These are phyloP conservation scores for Stygiomarasmius scandens DNA, from an alignment of 1,284 basidiomycete species.

Conservation along the genomic window DNA sequence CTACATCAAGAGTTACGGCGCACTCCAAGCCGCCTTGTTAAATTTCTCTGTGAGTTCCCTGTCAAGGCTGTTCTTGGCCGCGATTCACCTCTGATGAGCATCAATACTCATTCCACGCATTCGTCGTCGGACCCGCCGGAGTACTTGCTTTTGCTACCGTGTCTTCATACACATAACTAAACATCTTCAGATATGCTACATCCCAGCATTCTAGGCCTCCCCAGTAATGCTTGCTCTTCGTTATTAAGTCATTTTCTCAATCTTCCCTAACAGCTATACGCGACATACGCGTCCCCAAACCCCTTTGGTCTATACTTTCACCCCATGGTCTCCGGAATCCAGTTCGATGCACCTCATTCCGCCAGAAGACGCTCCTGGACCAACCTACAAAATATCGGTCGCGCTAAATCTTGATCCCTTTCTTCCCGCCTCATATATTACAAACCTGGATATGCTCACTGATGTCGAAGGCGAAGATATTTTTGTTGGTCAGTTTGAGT, in stretches of 20 bases:
- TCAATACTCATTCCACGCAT: background rate
- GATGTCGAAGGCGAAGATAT: slow-evolving; percentile 25
- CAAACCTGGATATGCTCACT: slow-evolving; percentile 28
- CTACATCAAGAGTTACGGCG: background rate
- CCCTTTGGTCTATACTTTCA: slow-evolving; percentile 42
- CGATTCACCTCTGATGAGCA: background rate
- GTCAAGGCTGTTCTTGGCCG: too few relatives aligned
- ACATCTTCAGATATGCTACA: slow-evolving; percentile 3
- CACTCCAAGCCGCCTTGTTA: too few relatives aligned
- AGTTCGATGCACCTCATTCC: slow-evolving; percentile 40
- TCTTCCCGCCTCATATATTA: slow-evolving; percentile 45
- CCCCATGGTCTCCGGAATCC: slow-evolving; percentile 29
- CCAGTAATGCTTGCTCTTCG: slow-evolving; percentile 1
- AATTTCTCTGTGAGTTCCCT: too few relatives aligned
- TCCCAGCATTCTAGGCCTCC: slow-evolving; percentile 12
- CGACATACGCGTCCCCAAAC: slow-evolving; percentile 16
- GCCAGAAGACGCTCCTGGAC: slow-evolving; percentile 26
- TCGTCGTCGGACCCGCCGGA: slow-evolving; percentile 15
- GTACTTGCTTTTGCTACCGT: background rate
- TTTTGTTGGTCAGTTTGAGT: slow-evolving; percentile 49
- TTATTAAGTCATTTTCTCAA: background rate
- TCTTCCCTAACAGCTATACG: slow-evolving; percentile 8
- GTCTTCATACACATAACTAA: background rate
- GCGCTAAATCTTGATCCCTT: slow-evolving; percentile 47
- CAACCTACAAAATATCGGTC: slow-evolving; percentile 44